Conservation (phyloP, 2,329 filamentous ascomycete species). For the Lizonia empirigonia region DNA sequence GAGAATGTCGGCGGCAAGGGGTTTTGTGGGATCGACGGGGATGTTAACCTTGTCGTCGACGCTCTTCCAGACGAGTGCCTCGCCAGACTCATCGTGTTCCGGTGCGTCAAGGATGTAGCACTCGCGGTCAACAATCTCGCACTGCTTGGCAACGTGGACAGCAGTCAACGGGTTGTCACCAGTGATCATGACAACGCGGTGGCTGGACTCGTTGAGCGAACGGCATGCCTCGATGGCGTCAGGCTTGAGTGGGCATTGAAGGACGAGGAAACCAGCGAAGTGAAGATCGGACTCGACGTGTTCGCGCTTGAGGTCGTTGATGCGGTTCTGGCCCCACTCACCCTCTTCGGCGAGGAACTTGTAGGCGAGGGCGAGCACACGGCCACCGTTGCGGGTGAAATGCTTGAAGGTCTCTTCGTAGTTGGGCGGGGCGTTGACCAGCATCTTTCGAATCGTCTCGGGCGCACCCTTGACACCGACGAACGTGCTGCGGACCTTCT, state of each 20-base stretch:
- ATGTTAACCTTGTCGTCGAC: slow-evolving; percentile 89
- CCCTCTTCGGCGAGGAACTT: slow-evolving; percentile 83
- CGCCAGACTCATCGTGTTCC: slow-evolving; percentile 81
- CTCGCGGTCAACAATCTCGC: slow-evolving; percentile 96
- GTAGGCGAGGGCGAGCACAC: slow-evolving; percentile 91
- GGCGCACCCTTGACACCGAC: slow-evolving; percentile 96
- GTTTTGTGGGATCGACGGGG: slow-evolving; percentile 80
- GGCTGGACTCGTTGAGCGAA: slow-evolving; percentile 98
- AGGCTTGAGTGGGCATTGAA: slow-evolving; percentile 95
- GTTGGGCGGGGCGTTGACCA: slow-evolving; percentile 77
- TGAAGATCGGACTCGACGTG: slow-evolving; percentile 82
- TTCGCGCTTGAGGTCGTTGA: slow-evolving; percentile 94
- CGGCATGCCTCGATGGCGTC: slow-evolving; percentile 92
- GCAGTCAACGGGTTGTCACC: slow-evolving; percentile 97
- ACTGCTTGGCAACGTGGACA: slow-evolving; percentile 90
- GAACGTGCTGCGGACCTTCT: slow-evolving; percentile 83
- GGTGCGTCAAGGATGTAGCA: slow-evolving; percentile 94
- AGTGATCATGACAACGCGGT: slow-evolving; percentile 98
- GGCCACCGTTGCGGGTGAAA: slow-evolving; percentile 93
- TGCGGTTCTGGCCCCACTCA: slow-evolving; percentile 80
- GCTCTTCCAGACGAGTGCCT: slow-evolving; percentile 89
- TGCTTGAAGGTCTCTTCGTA: slow-evolving; percentile 99
- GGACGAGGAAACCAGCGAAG: slow-evolving; percentile 93
- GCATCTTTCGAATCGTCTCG: slow-evolving; percentile 94
- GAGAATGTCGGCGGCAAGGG: slow-evolving; percentile 80